Conservation (phyloP, 2,329 filamentous ascomycete genomes). For the Diaporthe amygdali region DNA sequence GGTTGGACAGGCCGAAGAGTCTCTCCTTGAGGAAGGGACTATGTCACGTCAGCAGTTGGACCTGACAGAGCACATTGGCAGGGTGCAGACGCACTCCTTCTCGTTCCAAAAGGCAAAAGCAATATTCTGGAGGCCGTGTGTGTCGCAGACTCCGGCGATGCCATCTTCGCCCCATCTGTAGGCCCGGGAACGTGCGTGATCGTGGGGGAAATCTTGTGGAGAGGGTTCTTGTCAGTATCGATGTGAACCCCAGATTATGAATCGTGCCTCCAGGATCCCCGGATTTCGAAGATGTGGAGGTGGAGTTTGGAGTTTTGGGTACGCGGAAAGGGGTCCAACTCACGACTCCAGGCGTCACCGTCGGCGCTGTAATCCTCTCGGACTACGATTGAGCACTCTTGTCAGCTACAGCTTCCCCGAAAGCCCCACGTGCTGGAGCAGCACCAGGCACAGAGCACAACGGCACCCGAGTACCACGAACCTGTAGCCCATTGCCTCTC, state of each 20-base stretch:
- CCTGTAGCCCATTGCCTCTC: conserved; percentile 97
- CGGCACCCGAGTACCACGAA: conserved; percentile 44
- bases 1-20: conserved; percentile 92
- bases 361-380: conserved; percentile 90
- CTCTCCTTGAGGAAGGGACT: conserved; percentile 95
- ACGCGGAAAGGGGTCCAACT: conserved; percentile 45
- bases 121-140: conserved; percentile 89
- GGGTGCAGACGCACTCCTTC: conserved; percentile 71
- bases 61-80: conserved; percentile 20
- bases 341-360: conserved; percentile 95
- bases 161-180: conserved; percentile 98
- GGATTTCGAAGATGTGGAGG: conserved; percentile 24
- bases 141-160: conserved; percentile 92
- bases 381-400: conserved; percentile 55
- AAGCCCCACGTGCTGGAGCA: background rate
- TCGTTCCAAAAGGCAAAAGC: conserved; percentile 98
- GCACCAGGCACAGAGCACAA: conserved; percentile 22
- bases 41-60: conserved; percentile 42
- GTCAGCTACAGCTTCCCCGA: background rate
- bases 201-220: conserved; percentile 83
- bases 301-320: conserved; percentile 6
- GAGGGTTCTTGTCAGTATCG: conserved; percentile 21
- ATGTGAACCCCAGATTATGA: conserved; percentile 32
- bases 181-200: conserved; percentile 84
- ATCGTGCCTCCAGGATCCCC: conserved; percentile 19